Evolutionary conservation across 192 early-diverging fungal genomes (phyloP), one percentile per base, ranked within the genome.

Genomic region (Cladochytrium replicatum): DNA sequence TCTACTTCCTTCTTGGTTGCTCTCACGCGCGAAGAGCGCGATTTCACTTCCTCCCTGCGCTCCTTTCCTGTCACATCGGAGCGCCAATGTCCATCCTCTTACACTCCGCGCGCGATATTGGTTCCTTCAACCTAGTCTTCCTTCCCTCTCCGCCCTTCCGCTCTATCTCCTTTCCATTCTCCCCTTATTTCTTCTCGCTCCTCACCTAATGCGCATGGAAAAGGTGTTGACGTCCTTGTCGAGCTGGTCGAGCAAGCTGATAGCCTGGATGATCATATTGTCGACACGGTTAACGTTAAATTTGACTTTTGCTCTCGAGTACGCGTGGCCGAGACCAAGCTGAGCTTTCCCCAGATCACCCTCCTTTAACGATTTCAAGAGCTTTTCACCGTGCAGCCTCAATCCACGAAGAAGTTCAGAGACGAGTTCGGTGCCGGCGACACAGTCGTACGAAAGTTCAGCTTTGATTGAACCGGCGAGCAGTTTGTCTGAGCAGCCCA

Each of bases 191-290:
- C n/a, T n/a, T n/a, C n/a, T n/a, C n/a, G n/a, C n/a, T n/a, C n/a
- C 40, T 39, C 54, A 67, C 63, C 67, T 60, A 27, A 86, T 84
- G 50, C 89, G 79, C 89, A 95, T 93, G 2, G 91, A 85, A 59
- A 90, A 96, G 29, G 91, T 96, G 79, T 99, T 99, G 67, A 99
- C 80, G 58, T 99, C 97, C 80, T 99, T 99, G 71, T 99, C 97
- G 49, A 99, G 80, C 63, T 97, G 91, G 64, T 99, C 97, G 64
- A 99, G 71, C 43, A 99, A 75, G 59, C 74, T 60, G 62, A 78
- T 78, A 15, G 82, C 72, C 65, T 86, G 84, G 24, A 82, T 86
- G 60, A 86, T 80, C 82, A 84, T 84, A 78, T 97, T 99, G 72
- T 99, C 95, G 27, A 83, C 82, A 50, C 92, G 72, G 82, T 99